Percentiles rank a stretch among this genome's conserved stretches.
phyloP scores from a whole-genome alignment of 768 basidiomycete species.

The Podaxis sp. region DNA sequence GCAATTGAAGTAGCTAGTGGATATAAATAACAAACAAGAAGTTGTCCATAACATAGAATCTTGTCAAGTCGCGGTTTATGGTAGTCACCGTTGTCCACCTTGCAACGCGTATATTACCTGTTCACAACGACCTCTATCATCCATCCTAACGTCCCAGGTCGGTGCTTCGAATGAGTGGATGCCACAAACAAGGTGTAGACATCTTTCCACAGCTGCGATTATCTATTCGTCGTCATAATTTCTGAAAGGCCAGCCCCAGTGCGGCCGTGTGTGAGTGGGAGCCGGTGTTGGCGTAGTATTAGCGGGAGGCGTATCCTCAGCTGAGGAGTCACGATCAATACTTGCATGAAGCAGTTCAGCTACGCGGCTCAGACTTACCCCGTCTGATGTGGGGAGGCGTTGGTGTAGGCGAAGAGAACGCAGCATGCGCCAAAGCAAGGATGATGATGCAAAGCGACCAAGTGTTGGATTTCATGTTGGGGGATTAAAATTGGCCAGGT shows the following conservation, averaged over 20 bases:
- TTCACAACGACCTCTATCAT: no score
- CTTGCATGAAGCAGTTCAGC: background rate
- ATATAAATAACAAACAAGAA: background rate
- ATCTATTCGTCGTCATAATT: slow-evolving; percentile 2
- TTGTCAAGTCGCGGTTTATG: no score
- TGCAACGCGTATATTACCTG: no score
- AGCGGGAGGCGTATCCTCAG: background rate
- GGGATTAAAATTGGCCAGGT: background rate
- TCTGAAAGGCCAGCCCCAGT: slow-evolving; percentile 4
- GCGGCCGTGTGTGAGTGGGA: background rate
- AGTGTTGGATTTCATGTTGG: background rate
- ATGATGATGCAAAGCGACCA: no score
- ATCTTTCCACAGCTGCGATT: background rate
- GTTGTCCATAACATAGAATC: no score
- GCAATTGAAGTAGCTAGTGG: background rate
- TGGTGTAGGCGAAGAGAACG: background rate
- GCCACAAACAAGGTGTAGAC: no score
- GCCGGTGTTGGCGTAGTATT: background rate
- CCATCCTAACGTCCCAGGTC: no score
- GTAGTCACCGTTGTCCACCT: no score
- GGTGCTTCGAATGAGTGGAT: no score
- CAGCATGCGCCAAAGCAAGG: background rate
- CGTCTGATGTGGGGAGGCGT: background rate
- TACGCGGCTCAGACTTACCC: background rate
- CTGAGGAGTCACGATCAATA: background rate